A percentile compares a stretch with the other conserved stretches of the same genome.
Conservation (phyloP, 345 rosid genomes). For the Conringia planisiliqua region DNA sequence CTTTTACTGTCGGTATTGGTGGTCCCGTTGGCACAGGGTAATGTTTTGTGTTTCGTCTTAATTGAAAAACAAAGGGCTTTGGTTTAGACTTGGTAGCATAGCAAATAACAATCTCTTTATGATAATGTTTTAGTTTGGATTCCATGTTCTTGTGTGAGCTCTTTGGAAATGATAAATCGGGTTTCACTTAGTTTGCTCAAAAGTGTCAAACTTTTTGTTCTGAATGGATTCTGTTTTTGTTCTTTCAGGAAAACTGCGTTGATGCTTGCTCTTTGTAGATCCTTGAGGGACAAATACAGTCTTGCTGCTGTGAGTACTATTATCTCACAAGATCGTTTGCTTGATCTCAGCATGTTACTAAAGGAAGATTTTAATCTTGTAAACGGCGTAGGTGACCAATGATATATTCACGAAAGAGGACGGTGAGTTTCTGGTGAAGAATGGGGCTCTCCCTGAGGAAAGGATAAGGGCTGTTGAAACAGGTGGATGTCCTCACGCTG, state of each 20-base stretch:
- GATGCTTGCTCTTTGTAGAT: conserved; percentile 79
- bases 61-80: neutral
- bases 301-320: conserved; percentile 86
- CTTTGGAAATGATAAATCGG: neutral
- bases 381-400: conserved; percentile 69
- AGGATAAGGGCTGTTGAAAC: conserved; percentile 94
- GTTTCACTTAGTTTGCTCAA: neutral
- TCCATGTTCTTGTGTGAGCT: neutral
- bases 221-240: conserved; percentile 5
- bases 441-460: conserved; percentile 90
- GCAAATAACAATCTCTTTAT: neutral
- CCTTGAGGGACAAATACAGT: conserved; percentile 80
- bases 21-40: conserved; percentile 99
- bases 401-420: conserved; percentile 98
- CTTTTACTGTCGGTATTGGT: conserved; percentile 93
- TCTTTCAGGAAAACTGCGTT: conserved; percentile 79
- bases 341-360: neutral
- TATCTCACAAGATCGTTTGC: neutral
- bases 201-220: neutral
- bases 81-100: neutral
- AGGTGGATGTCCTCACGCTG: conserved; percentile 98
- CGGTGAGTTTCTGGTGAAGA: conserved; percentile 88
- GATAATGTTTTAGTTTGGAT: neutral
- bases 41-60: neutral
- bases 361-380: neutral